These are phyloP conservation scores for Mallotus japonicus DNA, from an alignment of 441 rosid species.

Conservation along the genomic window DNA sequence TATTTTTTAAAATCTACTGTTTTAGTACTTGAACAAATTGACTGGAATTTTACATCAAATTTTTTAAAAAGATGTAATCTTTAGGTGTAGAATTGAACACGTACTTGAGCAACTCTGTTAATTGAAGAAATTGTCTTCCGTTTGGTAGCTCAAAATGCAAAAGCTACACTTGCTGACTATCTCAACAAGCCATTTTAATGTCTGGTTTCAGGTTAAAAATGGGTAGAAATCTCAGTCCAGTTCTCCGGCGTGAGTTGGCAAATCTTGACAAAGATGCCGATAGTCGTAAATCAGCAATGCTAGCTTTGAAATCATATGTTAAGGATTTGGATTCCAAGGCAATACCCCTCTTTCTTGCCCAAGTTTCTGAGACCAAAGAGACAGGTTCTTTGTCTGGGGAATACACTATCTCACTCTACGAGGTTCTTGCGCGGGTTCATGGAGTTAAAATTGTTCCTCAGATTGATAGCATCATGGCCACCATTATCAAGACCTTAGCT, in stretches of 20 bases:
- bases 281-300: conserved; percentile 91
- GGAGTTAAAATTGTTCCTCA: conserved; percentile 89
- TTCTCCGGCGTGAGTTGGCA: conserved; percentile 66
- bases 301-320: conserved; percentile 82
- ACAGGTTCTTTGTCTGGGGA: conserved; percentile 80
- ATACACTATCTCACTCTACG: conserved; percentile 92
- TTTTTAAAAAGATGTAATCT: neutral
- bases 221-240: conserved; percentile 77
- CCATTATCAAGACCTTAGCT: conserved; percentile 73
- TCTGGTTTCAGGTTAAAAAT: conserved; percentile 44
- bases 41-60: neutral
- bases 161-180: neutral
- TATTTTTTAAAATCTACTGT: neutral
- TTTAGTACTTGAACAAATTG: neutral
- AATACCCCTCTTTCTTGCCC: conserved; percentile 82
- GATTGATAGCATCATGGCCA: conserved; percentile 75
- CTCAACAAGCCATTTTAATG: conserved; percentile 1
- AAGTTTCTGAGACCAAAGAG: conserved; percentile 94
- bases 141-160: neutral
- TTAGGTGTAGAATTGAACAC: neutral
- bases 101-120: neutral
- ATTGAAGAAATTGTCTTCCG: neutral
- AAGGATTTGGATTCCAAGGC: conserved; percentile 87
- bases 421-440: conserved; percentile 94
- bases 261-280: conserved; percentile 92